Percentiles rank a stretch among this genome's conserved stretches.
These are phyloP conservation scores for Leptodermis oblonga DNA, from an alignment of 257 asterid species.

Conservation along the genomic window DNA sequence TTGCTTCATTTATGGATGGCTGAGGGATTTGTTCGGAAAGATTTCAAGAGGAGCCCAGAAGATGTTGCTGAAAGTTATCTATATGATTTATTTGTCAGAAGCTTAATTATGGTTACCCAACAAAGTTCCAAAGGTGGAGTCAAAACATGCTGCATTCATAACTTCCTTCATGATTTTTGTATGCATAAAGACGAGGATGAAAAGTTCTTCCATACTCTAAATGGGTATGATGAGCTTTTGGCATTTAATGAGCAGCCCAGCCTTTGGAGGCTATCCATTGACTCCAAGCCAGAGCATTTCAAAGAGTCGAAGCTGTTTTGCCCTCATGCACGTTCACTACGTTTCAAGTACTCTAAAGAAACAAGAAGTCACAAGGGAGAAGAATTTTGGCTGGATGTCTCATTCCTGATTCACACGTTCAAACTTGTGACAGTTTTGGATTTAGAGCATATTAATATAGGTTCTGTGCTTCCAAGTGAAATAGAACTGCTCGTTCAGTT, in stretches of 20 bases:
- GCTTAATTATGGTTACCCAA: neutral
- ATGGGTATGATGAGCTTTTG: neutral
- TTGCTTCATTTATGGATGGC: neutral
- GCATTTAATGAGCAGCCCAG: neutral
- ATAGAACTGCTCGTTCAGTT: neutral
- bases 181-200: neutral
- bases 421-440: slow-evolving; percentile 14
- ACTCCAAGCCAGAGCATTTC: neutral
- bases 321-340: neutral
- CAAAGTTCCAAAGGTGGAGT: neutral
- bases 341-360: neutral
- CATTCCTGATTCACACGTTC: neutral
- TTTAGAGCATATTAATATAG: neutral
- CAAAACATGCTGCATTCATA: neutral
- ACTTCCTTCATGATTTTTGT: neutral
- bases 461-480: neutral
- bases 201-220: neutral
- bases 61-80: neutral
- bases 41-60: too few species aligned
- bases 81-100: neutral
- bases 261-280: neutral
- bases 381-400: neutral
- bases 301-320: neutral
- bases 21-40: neutral
- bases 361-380: neutral